These are phyloP conservation scores for Hypoxylon sp. DNA, from an alignment of 2,329 filamentous ascomycete species.

Conservation along the genomic window DNA sequence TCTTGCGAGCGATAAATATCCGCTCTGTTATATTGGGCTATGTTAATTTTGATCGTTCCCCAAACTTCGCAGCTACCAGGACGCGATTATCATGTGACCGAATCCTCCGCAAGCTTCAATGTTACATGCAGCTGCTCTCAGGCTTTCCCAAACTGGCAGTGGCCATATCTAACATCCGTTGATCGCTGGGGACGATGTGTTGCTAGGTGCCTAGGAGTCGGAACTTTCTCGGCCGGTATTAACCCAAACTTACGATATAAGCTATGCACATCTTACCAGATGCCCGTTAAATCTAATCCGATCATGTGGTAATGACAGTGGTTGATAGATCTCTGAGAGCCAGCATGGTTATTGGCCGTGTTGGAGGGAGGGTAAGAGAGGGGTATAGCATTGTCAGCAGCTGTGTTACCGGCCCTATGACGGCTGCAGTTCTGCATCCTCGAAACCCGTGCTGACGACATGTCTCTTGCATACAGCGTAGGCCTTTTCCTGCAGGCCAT, in stretches of 20 bases:
- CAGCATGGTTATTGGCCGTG: constrained; percentile 6
- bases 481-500: constrained; percentile 19
- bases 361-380: constrained; percentile 16
- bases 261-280: constrained; percentile 5
- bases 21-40: neutral
- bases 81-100: neutral
- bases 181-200: neutral
- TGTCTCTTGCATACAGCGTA: constrained; percentile 24
- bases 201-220: neutral
- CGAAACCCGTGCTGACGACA: constrained; percentile 28
- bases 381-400: constrained; percentile 19
- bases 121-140: neutral
- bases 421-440: constrained; percentile 22
- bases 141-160: neutral
- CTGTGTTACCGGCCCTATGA: constrained; percentile 33
- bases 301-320: constrained; percentile 3
- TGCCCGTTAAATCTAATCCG: constrained; percentile 13
- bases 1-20: neutral
- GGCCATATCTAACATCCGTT: neutral
- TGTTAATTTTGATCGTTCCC: neutral
- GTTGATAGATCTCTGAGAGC: constrained; percentile 25
- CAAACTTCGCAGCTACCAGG: neutral
- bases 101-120: neutral
- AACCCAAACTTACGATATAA: constrained; percentile 7
- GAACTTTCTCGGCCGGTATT: constrained; percentile 17